phyloP scores from a whole-genome alignment of 1,139 yeast species.

The Yamadazyma sp. region DNA sequence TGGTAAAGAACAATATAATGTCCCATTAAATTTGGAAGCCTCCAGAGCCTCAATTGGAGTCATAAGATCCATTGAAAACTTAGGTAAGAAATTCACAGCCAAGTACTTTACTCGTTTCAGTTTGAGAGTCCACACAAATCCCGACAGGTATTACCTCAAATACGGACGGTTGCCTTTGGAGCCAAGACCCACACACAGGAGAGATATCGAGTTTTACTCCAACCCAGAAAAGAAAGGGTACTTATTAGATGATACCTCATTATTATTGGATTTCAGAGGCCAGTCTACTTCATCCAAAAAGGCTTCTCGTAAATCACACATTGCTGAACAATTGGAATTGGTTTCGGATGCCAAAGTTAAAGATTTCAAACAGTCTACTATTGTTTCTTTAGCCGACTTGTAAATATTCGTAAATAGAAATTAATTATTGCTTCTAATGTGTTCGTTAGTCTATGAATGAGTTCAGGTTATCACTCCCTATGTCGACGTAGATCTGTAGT shows the following conservation, averaged over 20 bases:
- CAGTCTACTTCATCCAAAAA: slow-evolving; percentile 18
- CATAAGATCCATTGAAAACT: slow-evolving; percentile 65
- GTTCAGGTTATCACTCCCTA: slow-evolving; percentile 15
- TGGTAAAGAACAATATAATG: slow-evolving; percentile 56
- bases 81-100: slow-evolving; percentile 74
- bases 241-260: slow-evolving; percentile 43
- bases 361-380: slow-evolving; percentile 17
- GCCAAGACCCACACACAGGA: slow-evolving; percentile 83
- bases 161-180: slow-evolving; percentile 81
- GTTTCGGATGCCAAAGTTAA: slow-evolving; percentile 28
- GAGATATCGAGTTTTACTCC: slow-evolving; percentile 78
- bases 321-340: slow-evolving; percentile 30
- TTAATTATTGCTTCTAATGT: no score
- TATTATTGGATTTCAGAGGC: slow-evolving; percentile 40
- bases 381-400: slow-evolving; percentile 18
- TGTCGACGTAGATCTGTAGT: slow-evolving; percentile 35
- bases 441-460: slow-evolving; percentile 13
- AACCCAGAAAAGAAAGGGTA: slow-evolving; percentile 76
- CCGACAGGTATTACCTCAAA: slow-evolving; percentile 63
- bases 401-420: slow-evolving; percentile 10
- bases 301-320: slow-evolving; percentile 25
- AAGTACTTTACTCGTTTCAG: slow-evolving; percentile 68
- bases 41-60: slow-evolving; percentile 78
- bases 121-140: slow-evolving; percentile 73
- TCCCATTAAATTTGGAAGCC: slow-evolving; percentile 76